Conservation (phyloP, 2,329 filamentous ascomycete genomes). For the Akanthomyces dipterigenus region DNA sequence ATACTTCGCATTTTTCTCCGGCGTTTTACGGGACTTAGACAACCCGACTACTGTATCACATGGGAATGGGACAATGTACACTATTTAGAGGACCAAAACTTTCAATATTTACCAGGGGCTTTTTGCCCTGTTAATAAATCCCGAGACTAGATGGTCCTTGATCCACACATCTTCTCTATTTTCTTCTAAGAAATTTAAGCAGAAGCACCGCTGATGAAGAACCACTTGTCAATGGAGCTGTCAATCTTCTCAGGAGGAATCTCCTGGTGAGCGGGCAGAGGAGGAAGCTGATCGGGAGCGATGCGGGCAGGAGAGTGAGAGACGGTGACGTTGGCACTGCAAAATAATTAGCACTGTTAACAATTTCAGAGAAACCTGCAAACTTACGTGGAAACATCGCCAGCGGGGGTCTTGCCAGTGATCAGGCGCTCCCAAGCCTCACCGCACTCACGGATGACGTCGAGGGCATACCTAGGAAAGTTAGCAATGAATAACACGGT, state of each 20-base stretch:
- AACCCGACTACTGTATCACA: background rate
- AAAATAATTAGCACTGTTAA: constrained; percentile 24
- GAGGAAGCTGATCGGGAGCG: constrained; percentile 61
- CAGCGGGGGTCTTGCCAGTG: constrained; percentile 75
- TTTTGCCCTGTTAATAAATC: background rate
- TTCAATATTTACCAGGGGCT: constrained; percentile 7
- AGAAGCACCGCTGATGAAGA: constrained; percentile 98
- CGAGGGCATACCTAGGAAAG: constrained; percentile 69
- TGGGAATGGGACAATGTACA: background rate
- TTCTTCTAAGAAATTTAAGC: constrained; percentile 45
- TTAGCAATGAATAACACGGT: constrained; percentile 9
- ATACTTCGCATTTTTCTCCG: constrained; percentile 24
- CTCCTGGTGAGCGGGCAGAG: constrained; percentile 74
- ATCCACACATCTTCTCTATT: background rate
- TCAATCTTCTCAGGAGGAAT: constrained; percentile 84
- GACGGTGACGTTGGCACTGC: constrained; percentile 74
- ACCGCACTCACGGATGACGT: constrained; percentile 90
- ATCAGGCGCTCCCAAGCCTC: constrained; percentile 97
- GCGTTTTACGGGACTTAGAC: constrained; percentile 21
- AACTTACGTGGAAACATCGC: constrained; percentile 75
- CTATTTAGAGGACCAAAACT: constrained; percentile 6
- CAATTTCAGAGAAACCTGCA: background rate
- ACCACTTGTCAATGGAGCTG: constrained; percentile 98
- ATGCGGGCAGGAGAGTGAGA: constrained; percentile 66
- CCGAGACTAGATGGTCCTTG: background rate